These are phyloP conservation scores for Oryza punctata DNA, from an alignment of 176 grass and related monocot species.

Conservation along the genomic window DNA sequence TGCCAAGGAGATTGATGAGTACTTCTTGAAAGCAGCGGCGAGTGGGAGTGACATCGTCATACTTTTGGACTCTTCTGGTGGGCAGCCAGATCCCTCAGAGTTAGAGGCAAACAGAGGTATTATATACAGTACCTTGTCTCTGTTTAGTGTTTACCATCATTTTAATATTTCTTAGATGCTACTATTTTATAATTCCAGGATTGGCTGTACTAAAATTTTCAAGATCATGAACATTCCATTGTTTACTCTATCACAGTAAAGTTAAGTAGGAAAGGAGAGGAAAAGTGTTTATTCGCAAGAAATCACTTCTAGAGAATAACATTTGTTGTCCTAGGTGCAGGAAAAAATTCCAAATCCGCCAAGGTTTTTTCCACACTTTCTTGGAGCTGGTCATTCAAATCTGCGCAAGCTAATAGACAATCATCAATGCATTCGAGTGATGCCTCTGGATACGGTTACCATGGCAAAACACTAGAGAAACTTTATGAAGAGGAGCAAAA, in stretches of 20 bases:
- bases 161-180: conserved; percentile 24
- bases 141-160: neutral
- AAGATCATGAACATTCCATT: conserved; percentile 22
- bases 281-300: neutral
- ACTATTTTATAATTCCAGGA: neutral
- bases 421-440: conserved; percentile 58
- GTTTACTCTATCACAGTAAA: conserved; percentile 6
- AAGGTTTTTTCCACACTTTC: conserved; percentile 92
- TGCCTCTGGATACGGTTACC: conserved; percentile 63
- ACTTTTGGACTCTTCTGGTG: conserved; percentile 73
- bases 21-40: conserved; percentile 92
- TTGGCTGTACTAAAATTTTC: neutral
- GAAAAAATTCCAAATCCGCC: conserved; percentile 76
- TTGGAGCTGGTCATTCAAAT: conserved; percentile 91
- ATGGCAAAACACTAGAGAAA: conserved; percentile 83
- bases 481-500: conserved; percentile 87
- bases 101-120: conserved; percentile 74
- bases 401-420: conserved; percentile 57
- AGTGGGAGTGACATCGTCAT: conserved; percentile 73
- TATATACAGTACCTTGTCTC: conserved; percentile 5
- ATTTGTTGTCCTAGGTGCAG: conserved; percentile 49
- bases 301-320: conserved; percentile 15
- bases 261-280: neutral
- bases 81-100: conserved; percentile 49
- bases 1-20: conserved; percentile 88